phyloP scores from a whole-genome alignment of 371 early-diverging fungal genomes.

The Mortierella sp. region DNA sequence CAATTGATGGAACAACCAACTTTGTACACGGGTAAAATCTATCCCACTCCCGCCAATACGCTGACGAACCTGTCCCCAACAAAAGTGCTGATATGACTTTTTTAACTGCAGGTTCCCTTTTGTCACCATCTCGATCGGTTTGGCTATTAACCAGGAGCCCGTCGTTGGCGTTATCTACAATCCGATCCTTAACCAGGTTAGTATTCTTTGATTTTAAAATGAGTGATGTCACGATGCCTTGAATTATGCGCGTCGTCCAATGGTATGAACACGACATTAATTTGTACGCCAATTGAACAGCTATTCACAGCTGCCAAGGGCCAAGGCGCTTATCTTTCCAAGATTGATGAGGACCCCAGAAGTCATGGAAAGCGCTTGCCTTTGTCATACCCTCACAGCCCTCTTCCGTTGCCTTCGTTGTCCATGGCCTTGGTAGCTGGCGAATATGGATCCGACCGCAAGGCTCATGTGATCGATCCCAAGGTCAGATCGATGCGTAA shows the following conservation, averaged over 20 bases:
- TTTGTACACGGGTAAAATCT: slow-evolving; percentile 81
- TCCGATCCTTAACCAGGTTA: slow-evolving; percentile 86
- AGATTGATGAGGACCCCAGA: slow-evolving; percentile 49
- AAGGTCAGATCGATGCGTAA: slow-evolving; percentile 77
- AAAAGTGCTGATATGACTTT: not conserved
- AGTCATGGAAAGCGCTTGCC: slow-evolving; percentile 67
- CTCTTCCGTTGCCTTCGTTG: slow-evolving; percentile 72
- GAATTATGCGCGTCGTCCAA: slow-evolving; percentile 3
- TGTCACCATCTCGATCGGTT: slow-evolving; percentile 87
- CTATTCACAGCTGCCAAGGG: slow-evolving; percentile 76
- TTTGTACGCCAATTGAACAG: slow-evolving; percentile 15
- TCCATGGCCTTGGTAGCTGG: slow-evolving; percentile 80
- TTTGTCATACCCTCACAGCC: slow-evolving; percentile 61
- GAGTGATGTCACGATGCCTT: not conserved
- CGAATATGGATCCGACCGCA: slow-evolving; percentile 88
- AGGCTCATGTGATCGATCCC: slow-evolving; percentile 67
- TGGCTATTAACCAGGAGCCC: slow-evolving; percentile 78
- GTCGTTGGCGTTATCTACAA: slow-evolving; percentile 94
- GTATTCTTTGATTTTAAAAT: not conserved
- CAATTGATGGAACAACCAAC: slow-evolving; percentile 93
- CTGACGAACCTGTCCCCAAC: not conserved
- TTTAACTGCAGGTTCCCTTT: slow-evolving; percentile 77
- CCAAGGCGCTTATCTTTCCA: slow-evolving; percentile 77
- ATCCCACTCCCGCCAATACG: not conserved
- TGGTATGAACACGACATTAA: not conserved